A percentile compares a stretch with the other conserved stretches of the same genome.
phyloP scores from a whole-genome alignment of 2,329 filamentous ascomycete species.

The Xylariaceae sp. region DNA sequence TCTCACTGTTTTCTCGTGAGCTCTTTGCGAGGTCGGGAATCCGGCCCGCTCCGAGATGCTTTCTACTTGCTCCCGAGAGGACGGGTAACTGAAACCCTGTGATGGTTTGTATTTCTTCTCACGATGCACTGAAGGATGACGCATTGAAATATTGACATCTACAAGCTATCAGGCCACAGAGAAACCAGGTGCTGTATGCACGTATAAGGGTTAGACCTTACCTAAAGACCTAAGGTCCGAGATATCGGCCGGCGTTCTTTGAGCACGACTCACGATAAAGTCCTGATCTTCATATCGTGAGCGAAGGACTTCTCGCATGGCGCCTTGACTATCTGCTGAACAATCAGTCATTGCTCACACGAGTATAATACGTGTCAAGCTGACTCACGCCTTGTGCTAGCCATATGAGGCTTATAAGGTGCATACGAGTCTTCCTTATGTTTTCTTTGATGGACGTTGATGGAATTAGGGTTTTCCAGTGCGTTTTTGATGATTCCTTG shows the following conservation, averaged over 20 bases:
- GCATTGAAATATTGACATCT: constrained; percentile 15
- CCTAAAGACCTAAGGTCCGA: constrained; percentile 12
- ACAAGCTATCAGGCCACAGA: constrained; percentile 7
- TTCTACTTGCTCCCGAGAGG: background rate
- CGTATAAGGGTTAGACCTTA: constrained; percentile 9
- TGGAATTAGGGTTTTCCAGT: constrained; percentile 15
- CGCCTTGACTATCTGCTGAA: constrained; percentile 16
- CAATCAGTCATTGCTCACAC: constrained; percentile 11
- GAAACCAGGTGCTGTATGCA: constrained; percentile 3
- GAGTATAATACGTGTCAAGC: constrained; percentile 9
- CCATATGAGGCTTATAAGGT: constrained; percentile 17
- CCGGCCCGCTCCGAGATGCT: background rate
- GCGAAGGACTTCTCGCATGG: constrained; percentile 2
- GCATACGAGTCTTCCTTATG: constrained; percentile 20
- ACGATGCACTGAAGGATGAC: background rate
- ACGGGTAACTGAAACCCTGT: background rate
- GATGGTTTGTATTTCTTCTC: constrained; percentile 14
- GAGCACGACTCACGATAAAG: constrained; percentile 4
- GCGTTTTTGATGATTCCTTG: constrained; percentile 23
- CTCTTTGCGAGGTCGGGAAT: background rate
- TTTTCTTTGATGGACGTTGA: constrained; percentile 27
- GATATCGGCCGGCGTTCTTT: background rate
- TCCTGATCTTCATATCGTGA: constrained; percentile 9
- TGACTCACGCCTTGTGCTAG: constrained; percentile 25
- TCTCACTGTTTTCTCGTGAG: constrained; percentile 2